Conservation (phyloP, 2,329 filamentous ascomycete species). For the Alternaria hordeiaustralica region DNA sequence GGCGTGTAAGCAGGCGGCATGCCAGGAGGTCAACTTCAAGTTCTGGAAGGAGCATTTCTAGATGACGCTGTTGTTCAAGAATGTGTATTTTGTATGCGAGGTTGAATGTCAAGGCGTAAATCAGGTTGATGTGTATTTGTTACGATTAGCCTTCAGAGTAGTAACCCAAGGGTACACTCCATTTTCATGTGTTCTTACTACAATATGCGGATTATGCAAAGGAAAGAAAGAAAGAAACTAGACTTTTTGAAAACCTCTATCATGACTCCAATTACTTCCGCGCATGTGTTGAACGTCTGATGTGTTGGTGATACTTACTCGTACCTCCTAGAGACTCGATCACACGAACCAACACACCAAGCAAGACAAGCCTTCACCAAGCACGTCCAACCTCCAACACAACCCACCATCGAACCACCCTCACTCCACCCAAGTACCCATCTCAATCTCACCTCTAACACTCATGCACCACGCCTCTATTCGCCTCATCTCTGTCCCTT, state of each 20-base stretch:
- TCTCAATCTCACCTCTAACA: neutral
- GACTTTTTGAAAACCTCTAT: neutral
- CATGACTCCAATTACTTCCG: neutral
- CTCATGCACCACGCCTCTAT: neutral
- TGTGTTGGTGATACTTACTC: neutral
- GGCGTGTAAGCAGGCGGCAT: slow-evolving; percentile 75
- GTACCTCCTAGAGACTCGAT: neutral
- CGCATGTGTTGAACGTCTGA: neutral
- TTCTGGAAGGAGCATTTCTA: slow-evolving; percentile 97
- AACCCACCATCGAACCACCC: slow-evolving; percentile 3
- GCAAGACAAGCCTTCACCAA: neutral
- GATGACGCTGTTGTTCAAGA: slow-evolving; percentile 1
- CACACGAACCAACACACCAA: neutral
- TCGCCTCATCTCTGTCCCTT: neutral
- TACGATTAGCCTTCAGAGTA: slow-evolving; percentile 8
- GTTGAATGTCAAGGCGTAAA: neutral
- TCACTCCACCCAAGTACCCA: neutral
- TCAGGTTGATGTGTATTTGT: slow-evolving; percentile 4
- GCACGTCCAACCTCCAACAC: neutral
- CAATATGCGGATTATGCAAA: neutral
- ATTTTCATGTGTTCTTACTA: slow-evolving; percentile 3
- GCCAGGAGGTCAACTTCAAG: slow-evolving; percentile 84
- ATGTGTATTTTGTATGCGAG: neutral
- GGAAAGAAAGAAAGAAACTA: neutral
- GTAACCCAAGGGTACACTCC: slow-evolving; percentile 7